Percentiles rank a stretch among this genome's conserved stretches.
Evolutionary conservation across 176 grass and related monocot genomes (phyloP).

Genomic region (Juncus effusus): DNA sequence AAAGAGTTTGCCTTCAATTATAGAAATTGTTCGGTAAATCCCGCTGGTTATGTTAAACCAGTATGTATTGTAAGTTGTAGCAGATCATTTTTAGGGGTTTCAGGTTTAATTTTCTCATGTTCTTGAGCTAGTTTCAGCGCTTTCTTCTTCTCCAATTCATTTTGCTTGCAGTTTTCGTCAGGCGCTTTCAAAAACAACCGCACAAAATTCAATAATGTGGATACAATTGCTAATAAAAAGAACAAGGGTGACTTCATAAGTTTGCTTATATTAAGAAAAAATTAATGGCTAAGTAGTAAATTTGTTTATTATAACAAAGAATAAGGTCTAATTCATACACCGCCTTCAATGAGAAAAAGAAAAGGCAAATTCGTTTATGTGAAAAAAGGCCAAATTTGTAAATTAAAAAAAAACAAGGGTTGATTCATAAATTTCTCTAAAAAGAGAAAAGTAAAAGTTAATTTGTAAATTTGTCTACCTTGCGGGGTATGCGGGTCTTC

Average conservation of each 20-base stretch:
- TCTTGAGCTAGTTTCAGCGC: conserved; percentile 64
- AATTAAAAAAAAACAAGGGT: background rate
- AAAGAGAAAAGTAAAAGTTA: conserved; percentile 17
- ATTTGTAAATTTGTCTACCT: conserved; percentile 33
- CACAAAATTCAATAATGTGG: conserved; percentile 76
- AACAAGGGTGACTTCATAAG: background rate
- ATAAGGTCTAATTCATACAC: background rate
- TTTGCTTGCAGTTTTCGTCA: conserved; percentile 83
- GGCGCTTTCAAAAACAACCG: conserved; percentile 76
- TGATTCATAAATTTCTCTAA: background rate
- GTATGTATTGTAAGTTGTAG: too few relatives aligned
- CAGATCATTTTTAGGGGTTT: conserved; percentile 17
- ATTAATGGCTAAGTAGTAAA: background rate
- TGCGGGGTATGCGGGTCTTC: conserved; percentile 54
- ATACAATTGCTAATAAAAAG: conserved; percentile 51
- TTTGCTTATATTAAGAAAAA: background rate
- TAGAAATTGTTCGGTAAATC: too few relatives aligned
- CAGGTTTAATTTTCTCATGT: conserved; percentile 60
- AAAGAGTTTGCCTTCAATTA: too few relatives aligned
- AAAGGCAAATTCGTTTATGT: background rate
- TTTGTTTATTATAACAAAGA: conserved; percentile 3
- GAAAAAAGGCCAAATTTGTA: conserved; percentile 12
- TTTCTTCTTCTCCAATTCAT: conserved; percentile 89
- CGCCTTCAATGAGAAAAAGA: conserved; percentile 4
- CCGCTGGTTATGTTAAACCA: too few relatives aligned